These are phyloP conservation scores for Asclepias syriaca DNA, from an alignment of 257 asterid species.

Conservation along the genomic window DNA sequence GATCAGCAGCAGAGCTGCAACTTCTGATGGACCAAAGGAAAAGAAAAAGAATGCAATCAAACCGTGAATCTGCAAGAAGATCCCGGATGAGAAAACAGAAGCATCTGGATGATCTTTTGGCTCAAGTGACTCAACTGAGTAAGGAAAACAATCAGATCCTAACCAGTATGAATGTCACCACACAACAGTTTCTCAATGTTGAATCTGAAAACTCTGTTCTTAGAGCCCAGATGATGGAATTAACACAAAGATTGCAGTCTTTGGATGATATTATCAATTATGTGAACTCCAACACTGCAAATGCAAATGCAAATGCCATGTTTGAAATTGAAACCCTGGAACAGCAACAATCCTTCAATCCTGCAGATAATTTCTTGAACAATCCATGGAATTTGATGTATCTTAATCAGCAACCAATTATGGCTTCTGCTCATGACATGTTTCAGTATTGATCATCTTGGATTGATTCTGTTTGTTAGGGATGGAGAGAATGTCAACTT, in stretches of 20 bases:
- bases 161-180: constrained; percentile 32
- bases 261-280: constrained; percentile 51
- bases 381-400: constrained; percentile 55
- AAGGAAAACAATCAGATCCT: constrained; percentile 47
- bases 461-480: constrained; percentile 18
- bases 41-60: constrained; percentile 80
- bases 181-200: constrained; percentile 41
- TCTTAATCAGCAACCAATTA: constrained; percentile 55
- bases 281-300: constrained; percentile 32
- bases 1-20: constrained; percentile 23
- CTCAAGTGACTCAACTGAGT: constrained; percentile 43
- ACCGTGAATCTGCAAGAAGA: constrained; percentile 86
- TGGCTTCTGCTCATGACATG: constrained; percentile 56
- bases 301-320: constrained; percentile 14
- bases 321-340: constrained; percentile 40
- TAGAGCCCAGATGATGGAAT: constrained; percentile 76
- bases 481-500: not conserved
- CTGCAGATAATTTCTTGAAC: constrained; percentile 30
- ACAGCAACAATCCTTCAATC: constrained; percentile 24
- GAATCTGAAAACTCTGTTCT: constrained; percentile 73
- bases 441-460: constrained; percentile 38
- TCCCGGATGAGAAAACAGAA: constrained; percentile 86
- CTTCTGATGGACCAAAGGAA: constrained; percentile 52
- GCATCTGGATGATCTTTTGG: constrained; percentile 65
- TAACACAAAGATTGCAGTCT: constrained; percentile 61